phyloP scores from a whole-genome alignment of 768 basidiomycete species.

The Mycena galopus region DNA sequence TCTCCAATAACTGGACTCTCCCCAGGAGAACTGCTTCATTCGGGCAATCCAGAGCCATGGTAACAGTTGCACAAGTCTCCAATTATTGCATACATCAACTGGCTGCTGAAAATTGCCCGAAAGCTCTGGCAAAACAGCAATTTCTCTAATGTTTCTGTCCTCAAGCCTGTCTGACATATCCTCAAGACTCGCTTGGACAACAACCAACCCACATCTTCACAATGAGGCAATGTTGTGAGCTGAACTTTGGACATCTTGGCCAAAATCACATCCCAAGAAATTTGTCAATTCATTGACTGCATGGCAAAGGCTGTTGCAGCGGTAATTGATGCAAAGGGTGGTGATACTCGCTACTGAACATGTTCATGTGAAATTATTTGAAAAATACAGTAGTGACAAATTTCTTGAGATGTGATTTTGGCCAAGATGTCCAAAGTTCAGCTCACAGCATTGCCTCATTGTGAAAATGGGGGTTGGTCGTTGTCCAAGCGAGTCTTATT shows the following conservation, averaged over 20 bases:
- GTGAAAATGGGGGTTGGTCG: too few species aligned
- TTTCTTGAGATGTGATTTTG: background rate
- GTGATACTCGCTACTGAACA: too few species aligned
- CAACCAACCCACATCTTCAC: background rate
- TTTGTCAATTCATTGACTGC: background rate
- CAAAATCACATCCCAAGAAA: background rate
- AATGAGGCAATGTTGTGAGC: background rate
- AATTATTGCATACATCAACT: background rate
- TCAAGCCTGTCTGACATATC: background rate
- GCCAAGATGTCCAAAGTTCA: background rate
- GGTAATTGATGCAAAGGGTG: too few species aligned
- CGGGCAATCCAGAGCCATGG: background rate
- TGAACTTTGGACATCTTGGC: background rate
- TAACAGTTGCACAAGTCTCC: background rate
- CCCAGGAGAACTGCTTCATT: background rate
- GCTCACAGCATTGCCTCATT: too few species aligned
- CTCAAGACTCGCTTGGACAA: background rate
- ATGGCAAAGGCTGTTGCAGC: background rate
- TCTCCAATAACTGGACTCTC: too few species aligned
- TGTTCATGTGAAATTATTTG: too few species aligned
- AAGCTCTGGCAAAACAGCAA: background rate
- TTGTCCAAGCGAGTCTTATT: background rate
- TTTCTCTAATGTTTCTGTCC: background rate
- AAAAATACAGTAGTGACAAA: too few species aligned
- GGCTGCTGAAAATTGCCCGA: too few species aligned